A percentile compares a stretch with the other conserved stretches of the same genome.
Evolutionary conservation across 495 filamentous ascomycete species (phyloP).

Genomic region (Penicillium ochrochloron): DNA sequence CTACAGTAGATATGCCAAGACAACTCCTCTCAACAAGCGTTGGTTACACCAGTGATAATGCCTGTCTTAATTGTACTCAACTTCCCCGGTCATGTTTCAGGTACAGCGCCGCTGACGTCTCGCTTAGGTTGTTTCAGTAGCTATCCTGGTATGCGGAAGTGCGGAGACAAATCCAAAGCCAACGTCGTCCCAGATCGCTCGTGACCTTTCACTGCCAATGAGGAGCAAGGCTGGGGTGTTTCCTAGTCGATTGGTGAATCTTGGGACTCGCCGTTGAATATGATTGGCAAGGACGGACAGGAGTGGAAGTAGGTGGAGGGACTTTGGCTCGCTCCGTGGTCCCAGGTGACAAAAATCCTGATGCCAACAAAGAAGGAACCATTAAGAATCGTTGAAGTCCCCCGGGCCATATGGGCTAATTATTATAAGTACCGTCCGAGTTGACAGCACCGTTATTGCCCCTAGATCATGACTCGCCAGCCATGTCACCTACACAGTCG

Average conservation of each 20-base stretch:
- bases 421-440: slow-evolving; percentile 30
- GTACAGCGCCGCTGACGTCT: slow-evolving; percentile 62
- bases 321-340: slow-evolving; percentile 30
- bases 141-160: slow-evolving; percentile 65
- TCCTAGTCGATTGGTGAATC: neutral
- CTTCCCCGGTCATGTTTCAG: slow-evolving; percentile 71
- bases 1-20: neutral
- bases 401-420: slow-evolving; percentile 18
- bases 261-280: neutral
- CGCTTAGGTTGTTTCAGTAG: slow-evolving; percentile 41
- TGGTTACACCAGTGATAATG: slow-evolving; percentile 64
- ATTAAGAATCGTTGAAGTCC: slow-evolving; percentile 16
- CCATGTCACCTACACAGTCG: slow-evolving; percentile 55
- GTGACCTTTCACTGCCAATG: neutral
- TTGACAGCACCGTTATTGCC: slow-evolving; percentile 23
- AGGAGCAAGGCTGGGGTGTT: neutral
- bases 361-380: slow-evolving; percentile 32
- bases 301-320: neutral
- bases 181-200: slow-evolving; percentile 48
- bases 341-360: slow-evolving; percentile 39
- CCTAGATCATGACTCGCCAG: slow-evolving; percentile 70
- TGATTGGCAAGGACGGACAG: neutral
- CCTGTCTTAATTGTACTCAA: slow-evolving; percentile 58
- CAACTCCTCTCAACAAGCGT: slow-evolving; percentile 60
- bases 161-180: slow-evolving; percentile 60